Base-by-base conservation (phyloP, 306 rosid genomes). In the Lupinus albus region DNA sequence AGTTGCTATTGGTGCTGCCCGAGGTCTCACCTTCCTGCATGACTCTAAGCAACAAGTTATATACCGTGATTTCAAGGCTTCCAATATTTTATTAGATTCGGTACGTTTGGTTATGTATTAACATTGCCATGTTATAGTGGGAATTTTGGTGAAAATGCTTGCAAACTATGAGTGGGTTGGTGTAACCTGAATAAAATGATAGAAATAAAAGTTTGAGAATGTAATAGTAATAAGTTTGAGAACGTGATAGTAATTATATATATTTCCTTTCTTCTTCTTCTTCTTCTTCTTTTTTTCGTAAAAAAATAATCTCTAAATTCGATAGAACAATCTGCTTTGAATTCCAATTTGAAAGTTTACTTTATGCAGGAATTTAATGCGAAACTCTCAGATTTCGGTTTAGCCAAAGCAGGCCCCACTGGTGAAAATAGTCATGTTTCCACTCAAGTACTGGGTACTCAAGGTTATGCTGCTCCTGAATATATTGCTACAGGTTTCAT, bases 381-480 rank as follows among this genome's bases (percentile, higher is more conserved):
- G 2, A 93, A 88, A 81, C 94, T 93, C 62, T 89, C 97, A 3
- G 97, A 93, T 76, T 93, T 93, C 72, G 97, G 98, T 62, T 81
- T 93, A 82, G 98, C 96, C 6, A 93, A 88, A 80, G 96, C 87
- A 7, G 98, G 97, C 30, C 98, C 97, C 10, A 89, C 94, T n/a
- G 97, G 94, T 35, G 97, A 89, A 80, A 77, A 74, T 77, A 79
- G 94, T 61, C 90, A 93, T 53, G 98, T 93, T 42, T 89, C 98
- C 59, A 93, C 98, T 18, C 97, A 83, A 77, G 98, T 89, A 46
- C 63, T 93, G 65, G 98, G 95, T 12, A 93, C 97, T 56, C 90
- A 82, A 7, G 97, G 97, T 79, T 93, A 93, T 68, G 96, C 98
- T 7, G 97, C 98, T 61, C 97, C 98, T 28, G 97, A 93, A 78